phyloP scores from a whole-genome alignment of 2,329 filamentous ascomycete species.

The Monosporascus sp. region DNA sequence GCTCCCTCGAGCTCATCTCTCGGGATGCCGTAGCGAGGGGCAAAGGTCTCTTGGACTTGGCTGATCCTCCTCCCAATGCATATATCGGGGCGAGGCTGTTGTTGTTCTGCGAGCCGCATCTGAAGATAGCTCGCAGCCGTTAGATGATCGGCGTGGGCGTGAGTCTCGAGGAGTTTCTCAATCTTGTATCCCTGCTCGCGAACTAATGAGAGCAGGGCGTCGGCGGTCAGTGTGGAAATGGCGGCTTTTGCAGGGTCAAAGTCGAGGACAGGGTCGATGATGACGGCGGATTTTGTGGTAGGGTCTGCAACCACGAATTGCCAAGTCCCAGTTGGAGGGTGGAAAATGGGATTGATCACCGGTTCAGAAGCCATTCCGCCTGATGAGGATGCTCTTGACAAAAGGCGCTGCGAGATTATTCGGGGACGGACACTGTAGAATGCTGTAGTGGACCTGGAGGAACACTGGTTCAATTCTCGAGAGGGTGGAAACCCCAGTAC shows the following conservation, averaged over 20 bases:
- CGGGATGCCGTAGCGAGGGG: slow-evolving; percentile 40
- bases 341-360: slow-evolving; percentile 16
- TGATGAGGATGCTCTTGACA: too few relatives aligned
- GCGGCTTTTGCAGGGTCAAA: slow-evolving; percentile 34
- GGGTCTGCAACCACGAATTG: slow-evolving; percentile 45
- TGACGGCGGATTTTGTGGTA: slow-evolving; percentile 32
- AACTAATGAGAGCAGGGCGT: slow-evolving; percentile 42
- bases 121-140: slow-evolving; percentile 56
- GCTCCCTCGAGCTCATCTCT: slow-evolving; percentile 36
- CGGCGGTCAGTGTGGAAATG: slow-evolving; percentile 48
- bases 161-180: slow-evolving; percentile 54
- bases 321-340: slow-evolving; percentile 33
- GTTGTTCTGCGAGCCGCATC: slow-evolving; percentile 29
- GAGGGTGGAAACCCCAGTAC: too few relatives aligned
- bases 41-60: slow-evolving; percentile 47
- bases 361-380: slow-evolving; percentile 8
- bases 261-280: slow-evolving; percentile 49
- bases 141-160: slow-evolving; percentile 56
- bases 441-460: too few relatives aligned
- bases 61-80: slow-evolving; percentile 52
- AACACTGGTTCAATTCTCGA: too few relatives aligned
- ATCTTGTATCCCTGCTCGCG: slow-evolving; percentile 41
- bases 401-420: too few relatives aligned
- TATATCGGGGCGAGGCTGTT: slow-evolving; percentile 34
- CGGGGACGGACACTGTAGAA: too few relatives aligned